Percentiles rank a stretch among this genome's conserved stretches.
Conservation (phyloP, 345 rosid genomes). For the Aquilaria malaccensis region DNA sequence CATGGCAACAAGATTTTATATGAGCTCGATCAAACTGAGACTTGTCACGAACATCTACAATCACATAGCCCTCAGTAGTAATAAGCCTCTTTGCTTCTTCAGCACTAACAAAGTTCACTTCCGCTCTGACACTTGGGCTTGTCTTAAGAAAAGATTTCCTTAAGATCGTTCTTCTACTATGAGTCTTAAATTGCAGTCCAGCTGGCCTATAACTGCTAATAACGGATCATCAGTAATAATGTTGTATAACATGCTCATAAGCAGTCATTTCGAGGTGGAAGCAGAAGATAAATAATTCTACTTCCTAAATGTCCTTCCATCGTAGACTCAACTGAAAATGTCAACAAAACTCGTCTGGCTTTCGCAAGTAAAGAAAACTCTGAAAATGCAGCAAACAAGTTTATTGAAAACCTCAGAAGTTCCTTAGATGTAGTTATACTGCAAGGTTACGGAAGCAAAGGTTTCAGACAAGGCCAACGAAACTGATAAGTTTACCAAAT, state of each 20-base stretch:
- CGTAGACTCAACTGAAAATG: no score
- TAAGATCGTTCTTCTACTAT: slow-evolving; percentile 26
- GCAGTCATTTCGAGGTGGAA: no score
- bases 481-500: no score
- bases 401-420: no score
- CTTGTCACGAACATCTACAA: slow-evolving; percentile 77
- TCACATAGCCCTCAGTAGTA: slow-evolving; percentile 49
- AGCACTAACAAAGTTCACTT: slow-evolving; percentile 62
- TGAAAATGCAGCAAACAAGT: no score
- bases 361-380: no score
- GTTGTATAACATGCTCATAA: neutral
- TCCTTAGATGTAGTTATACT: no score
- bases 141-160: slow-evolving; percentile 23
- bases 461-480: no score
- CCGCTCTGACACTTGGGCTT: slow-evolving; percentile 53
- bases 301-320: no score
- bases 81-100: slow-evolving; percentile 78
- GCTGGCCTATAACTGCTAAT: slow-evolving; percentile 47
- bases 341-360: no score
- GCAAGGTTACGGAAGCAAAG: no score
- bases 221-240: slow-evolving; percentile 10
- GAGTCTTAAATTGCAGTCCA: slow-evolving; percentile 36
- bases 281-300: no score
- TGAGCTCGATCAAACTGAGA: slow-evolving; percentile 73
- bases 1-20: slow-evolving; percentile 72